Evolutionary conservation across 2,329 filamentous ascomycete genomes (phyloP).

Genomic region (Basipetospora chlamydospora): DNA sequence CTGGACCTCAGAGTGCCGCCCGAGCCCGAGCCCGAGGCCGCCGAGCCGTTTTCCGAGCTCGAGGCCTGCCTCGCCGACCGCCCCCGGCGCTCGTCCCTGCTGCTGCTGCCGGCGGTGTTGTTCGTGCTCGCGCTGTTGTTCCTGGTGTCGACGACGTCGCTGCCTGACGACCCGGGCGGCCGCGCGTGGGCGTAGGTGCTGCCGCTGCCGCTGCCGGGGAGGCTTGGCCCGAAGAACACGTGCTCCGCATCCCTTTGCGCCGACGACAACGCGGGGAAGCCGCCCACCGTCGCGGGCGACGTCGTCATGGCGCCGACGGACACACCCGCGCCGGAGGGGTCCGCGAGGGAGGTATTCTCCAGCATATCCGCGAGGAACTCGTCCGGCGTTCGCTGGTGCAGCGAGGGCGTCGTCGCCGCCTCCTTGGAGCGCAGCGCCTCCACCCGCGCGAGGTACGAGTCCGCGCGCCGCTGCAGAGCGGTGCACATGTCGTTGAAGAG

Average conservation of each 20-base stretch:
- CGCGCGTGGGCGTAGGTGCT: conserved; percentile 17
- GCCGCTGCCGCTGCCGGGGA: not conserved
- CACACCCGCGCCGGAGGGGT: no score
- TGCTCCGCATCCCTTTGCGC: conserved; percentile 1
- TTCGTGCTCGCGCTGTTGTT: no score
- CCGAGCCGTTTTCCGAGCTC: no score
- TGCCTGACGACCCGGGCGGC: conserved; percentile 36
- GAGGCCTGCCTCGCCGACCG: conserved; percentile 11
- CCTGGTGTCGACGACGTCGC: conserved; percentile 21
- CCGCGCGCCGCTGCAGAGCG: conserved; percentile 33
- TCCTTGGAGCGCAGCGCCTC: conserved; percentile 29
- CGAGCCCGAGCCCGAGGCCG: conserved; percentile 7
- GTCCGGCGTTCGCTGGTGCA: no score
- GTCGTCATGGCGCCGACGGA: conserved; percentile 11
- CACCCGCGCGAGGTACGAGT: conserved; percentile 34
- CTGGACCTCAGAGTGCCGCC: conserved; percentile 15
- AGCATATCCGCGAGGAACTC: not conserved
- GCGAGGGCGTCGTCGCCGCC: conserved; percentile 18
- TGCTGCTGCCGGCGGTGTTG: no score
- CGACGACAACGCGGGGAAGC: not conserved
- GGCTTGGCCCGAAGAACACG: no score
- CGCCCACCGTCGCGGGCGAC: not conserved
- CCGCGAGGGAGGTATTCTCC: not conserved
- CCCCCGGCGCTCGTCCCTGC: conserved; percentile 8
- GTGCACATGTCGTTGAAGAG: conserved; percentile 38